Evolutionary conservation across 805 yeast species (phyloP).

Genomic region (Sugiyamaella marilandica): DNA sequence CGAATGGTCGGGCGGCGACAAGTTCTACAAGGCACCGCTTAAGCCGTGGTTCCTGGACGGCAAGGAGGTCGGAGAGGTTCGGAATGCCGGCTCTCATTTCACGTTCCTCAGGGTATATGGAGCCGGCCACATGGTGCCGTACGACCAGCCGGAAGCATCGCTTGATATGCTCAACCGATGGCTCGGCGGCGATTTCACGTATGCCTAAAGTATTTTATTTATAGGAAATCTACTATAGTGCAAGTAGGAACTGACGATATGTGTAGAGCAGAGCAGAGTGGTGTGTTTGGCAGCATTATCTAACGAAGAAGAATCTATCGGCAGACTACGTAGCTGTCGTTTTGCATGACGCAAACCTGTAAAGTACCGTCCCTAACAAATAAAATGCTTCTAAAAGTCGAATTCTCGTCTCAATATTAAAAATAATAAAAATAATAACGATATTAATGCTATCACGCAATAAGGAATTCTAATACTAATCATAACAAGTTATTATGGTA

Average conservation of each 20-base stretch:
- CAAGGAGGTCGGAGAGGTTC: slow-evolving; percentile 43
- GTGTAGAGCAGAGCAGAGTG: not conserved
- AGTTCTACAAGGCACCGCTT: slow-evolving; percentile 42
- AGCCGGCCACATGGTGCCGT: slow-evolving; percentile 97
- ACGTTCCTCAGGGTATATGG: slow-evolving; percentile 80
- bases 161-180: slow-evolving; percentile 82
- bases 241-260: too few species aligned
- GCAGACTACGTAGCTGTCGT: too few species aligned
- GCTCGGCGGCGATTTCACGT: slow-evolving; percentile 58
- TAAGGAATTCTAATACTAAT: too few species aligned
- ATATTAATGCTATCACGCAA: too few species aligned
- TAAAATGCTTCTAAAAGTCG: too few species aligned
- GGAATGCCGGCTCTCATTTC: slow-evolving; percentile 58
- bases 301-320: not conserved
- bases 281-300: not conserved
- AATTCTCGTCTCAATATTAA: too few species aligned
- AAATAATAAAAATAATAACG: too few species aligned
- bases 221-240: not conserved
- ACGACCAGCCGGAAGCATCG: slow-evolving; percentile 74
- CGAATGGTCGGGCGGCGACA: slow-evolving; percentile 58
- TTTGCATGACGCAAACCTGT: too few species aligned
- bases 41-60: slow-evolving; percentile 38
- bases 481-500: too few species aligned
- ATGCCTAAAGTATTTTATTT: not conserved
- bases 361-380: too few species aligned